phyloP scores from a whole-genome alignment of 1,139 yeast species.

The Suhomyces coccinellae region DNA sequence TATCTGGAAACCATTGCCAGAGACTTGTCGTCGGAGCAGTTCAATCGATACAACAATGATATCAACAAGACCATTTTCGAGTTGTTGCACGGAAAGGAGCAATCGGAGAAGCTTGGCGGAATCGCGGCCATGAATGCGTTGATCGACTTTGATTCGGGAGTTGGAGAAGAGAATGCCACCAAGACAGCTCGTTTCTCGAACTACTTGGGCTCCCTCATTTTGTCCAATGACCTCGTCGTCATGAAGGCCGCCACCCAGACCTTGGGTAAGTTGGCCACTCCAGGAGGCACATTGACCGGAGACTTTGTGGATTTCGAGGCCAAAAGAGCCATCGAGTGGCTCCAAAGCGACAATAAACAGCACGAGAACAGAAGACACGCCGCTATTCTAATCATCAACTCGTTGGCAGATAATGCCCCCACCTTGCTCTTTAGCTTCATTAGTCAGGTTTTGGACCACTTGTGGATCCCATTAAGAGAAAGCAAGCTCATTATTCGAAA shows the following conservation, averaged over 20 bases:
- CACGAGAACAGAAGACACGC: constrained; percentile 84
- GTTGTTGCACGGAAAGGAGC: constrained; percentile 72
- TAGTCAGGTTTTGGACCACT: constrained; percentile 73
- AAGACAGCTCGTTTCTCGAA: constrained; percentile 90
- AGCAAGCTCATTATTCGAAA: constrained; percentile 69
- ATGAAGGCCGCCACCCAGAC: constrained; percentile 87
- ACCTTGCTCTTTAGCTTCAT: constrained; percentile 78
- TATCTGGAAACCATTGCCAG: constrained; percentile 72
- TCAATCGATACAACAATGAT: constrained; percentile 77
- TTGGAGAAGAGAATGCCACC: constrained; percentile 75
- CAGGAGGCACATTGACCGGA: constrained; percentile 86
- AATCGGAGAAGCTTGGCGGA: constrained; percentile 80
- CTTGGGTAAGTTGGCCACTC: constrained; percentile 82
- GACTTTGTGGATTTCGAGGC: constrained; percentile 94
- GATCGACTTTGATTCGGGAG: constrained; percentile 70
- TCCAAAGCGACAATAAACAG: constrained; percentile 75
- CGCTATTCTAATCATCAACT: constrained; percentile 78
- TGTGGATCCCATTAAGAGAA: constrained; percentile 88
- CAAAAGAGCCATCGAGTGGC: constrained; percentile 86
- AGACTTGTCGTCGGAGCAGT: constrained; percentile 75
- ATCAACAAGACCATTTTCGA: constrained; percentile 88
- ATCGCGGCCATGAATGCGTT: constrained; percentile 86
- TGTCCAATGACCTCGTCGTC: constrained; percentile 79
- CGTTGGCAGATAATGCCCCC: constrained; percentile 87
- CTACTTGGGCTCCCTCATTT: constrained; percentile 76